phyloP scores from a whole-genome alignment of 768 basidiomycete species.

The Lactifluus subvellereus region DNA sequence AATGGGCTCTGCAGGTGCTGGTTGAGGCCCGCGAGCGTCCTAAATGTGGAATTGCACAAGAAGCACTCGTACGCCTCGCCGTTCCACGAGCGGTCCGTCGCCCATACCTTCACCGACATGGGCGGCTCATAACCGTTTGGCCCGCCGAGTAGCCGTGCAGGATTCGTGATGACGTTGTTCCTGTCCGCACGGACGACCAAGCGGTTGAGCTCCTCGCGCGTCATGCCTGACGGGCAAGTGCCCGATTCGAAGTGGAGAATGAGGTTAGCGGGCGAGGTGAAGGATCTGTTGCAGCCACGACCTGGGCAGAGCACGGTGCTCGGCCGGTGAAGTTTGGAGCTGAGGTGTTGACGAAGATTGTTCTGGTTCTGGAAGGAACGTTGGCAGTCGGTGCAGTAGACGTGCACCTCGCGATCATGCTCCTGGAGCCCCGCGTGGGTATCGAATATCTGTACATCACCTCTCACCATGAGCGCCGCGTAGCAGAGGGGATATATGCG shows the following conservation, averaged over 20 bases:
- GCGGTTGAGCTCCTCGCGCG: constrained; percentile 29
- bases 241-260: constrained; percentile 61
- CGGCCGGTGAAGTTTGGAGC: constrained; percentile 46
- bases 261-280: constrained; percentile 38
- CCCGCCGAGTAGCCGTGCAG: not conserved
- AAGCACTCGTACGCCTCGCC: constrained; percentile 51
- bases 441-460: not conserved
- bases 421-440: not conserved
- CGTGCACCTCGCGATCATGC: constrained; percentile 25
- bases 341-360: constrained; percentile 44
- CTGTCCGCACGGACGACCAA: constrained; percentile 6
- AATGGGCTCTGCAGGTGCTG: constrained; percentile 57
- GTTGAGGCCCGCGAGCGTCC: constrained; percentile 44
- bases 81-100: constrained; percentile 40
- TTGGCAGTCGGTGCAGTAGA: constrained; percentile 43
- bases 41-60: constrained; percentile 43
- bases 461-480: not conserved
- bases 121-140: constrained; percentile 1
- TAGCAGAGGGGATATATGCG: not conserved
- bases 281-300: constrained; percentile 40
- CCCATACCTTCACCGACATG: constrained; percentile 18
- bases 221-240: constrained; percentile 45
- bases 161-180: constrained; percentile 11
- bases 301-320: constrained; percentile 36
- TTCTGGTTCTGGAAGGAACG: constrained; percentile 39